Percentiles rank a stretch among this genome's conserved stretches.
Evolutionary conservation across 257 asterid genomes (phyloP).

Genomic region (Henckelia pumila): DNA sequence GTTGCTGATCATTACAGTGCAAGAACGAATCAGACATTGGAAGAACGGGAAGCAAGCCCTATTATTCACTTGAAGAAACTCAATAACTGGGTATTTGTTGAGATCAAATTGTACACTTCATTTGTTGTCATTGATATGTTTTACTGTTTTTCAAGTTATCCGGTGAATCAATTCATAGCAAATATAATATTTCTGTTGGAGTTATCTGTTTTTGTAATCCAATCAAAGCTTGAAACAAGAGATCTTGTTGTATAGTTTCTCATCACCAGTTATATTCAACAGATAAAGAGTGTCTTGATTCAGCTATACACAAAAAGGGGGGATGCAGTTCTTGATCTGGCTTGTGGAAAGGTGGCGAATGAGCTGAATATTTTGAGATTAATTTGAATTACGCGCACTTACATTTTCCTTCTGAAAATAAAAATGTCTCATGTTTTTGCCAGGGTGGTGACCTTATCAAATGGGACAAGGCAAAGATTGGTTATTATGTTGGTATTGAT

Average conservation of each 20-base stretch:
- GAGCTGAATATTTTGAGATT: constrained; percentile 18
- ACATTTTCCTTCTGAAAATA: constrained; percentile 5
- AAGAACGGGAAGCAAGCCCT: constrained; percentile 97
- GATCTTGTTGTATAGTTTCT: not conserved
- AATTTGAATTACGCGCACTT: not conserved
- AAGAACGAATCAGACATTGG: constrained; percentile 91
- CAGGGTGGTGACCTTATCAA: constrained; percentile 98
- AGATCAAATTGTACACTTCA: not conserved
- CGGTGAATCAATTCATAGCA: not conserved
- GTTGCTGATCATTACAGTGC: constrained; percentile 98
- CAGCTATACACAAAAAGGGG: constrained; percentile 80
- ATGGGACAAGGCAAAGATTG: constrained; percentile 98
- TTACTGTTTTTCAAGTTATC: not conserved
- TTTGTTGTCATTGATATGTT: not conserved
- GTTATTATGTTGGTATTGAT: constrained; percentile 90
- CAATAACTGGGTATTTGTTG: constrained; percentile 76
- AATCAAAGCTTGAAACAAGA: not conserved
- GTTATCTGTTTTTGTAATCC: constrained; percentile 15
- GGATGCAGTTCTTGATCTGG: constrained; percentile 94
- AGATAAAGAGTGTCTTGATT: constrained; percentile 96
- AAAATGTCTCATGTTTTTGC: constrained; percentile 26
- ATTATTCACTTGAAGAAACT: constrained; percentile 96
- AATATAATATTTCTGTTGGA: not conserved
- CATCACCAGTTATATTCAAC: constrained; percentile 25
- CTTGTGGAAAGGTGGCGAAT: constrained; percentile 84